phyloP scores from a whole-genome alignment of 768 basidiomycete species.

The Fomitopsis pulvina region DNA sequence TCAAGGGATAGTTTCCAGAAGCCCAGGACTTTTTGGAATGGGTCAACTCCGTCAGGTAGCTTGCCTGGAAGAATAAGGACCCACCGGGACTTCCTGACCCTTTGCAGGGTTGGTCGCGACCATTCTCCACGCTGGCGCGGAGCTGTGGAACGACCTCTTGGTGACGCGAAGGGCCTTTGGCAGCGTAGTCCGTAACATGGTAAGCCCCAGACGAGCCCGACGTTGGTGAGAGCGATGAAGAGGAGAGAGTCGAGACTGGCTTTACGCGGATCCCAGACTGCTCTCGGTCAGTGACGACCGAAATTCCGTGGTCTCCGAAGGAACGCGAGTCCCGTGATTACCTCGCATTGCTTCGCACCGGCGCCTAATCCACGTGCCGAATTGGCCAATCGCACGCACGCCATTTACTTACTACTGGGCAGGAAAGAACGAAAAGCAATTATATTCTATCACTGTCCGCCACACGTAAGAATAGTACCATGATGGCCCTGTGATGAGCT shows the following conservation, averaged over 20 bases:
- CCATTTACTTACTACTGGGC: not conserved
- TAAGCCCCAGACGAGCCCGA: constrained; percentile 10
- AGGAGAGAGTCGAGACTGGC: constrained; percentile 2
- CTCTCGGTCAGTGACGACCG: constrained; percentile 15
- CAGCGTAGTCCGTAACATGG: constrained; percentile 64
- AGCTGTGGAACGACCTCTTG: constrained; percentile 59
- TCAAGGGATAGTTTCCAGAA: constrained; percentile 88
- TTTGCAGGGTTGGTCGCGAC: constrained; percentile 69
- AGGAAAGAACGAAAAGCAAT: too few relatives aligned
- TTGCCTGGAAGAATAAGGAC: constrained; percentile 10
- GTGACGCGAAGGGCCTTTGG: constrained; percentile 44
- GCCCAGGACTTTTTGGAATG: constrained; percentile 52
- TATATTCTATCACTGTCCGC: too few relatives aligned
- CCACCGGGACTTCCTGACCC: constrained; percentile 78
- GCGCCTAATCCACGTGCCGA: not conserved
- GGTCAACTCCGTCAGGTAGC: not conserved
- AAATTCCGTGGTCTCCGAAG: constrained; percentile 19
- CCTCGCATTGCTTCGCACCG: not conserved
- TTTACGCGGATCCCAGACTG: constrained; percentile 1
- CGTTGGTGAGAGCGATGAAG: constrained; percentile 7
- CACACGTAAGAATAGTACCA: too few relatives aligned
- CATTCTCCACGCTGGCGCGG: constrained; percentile 51
- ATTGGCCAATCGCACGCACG: not conserved
- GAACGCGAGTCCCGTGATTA: constrained; percentile 17
- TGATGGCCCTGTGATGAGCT: too few relatives aligned